A percentile compares a stretch with the other conserved stretches of the same genome.
These are phyloP conservation scores for Cercospora beticola DNA, from an alignment of 2,329 filamentous ascomycete genomes.

Conservation along the genomic window DNA sequence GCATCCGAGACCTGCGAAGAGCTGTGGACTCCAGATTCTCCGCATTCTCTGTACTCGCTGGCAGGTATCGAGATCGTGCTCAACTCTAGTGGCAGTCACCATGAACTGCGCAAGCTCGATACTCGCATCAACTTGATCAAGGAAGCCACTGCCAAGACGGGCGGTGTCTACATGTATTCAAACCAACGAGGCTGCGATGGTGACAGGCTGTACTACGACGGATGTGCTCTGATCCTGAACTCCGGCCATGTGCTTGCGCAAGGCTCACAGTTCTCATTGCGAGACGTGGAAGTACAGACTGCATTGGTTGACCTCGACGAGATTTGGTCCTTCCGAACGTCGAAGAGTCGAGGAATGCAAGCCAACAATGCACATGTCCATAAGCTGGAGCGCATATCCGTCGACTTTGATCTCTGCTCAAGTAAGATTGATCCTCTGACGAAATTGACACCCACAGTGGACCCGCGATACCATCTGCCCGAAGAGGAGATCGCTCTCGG, in stretches of 20 bases:
- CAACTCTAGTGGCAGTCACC: constrained; percentile 69
- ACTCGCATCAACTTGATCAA: constrained; percentile 62
- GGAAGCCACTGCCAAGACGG: constrained; percentile 63
- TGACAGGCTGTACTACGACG: constrained; percentile 62
- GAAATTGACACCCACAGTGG: constrained; percentile 46
- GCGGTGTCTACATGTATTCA: constrained; percentile 63
- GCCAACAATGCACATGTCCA: constrained; percentile 49
- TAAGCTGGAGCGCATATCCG: constrained; percentile 49
- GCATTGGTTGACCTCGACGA: constrained; percentile 65
- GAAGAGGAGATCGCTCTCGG: constrained; percentile 68
- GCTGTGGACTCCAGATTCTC: constrained; percentile 60
- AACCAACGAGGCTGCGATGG: constrained; percentile 61
- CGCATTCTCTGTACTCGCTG: constrained; percentile 61
- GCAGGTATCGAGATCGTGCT: constrained; percentile 62
- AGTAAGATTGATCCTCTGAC: constrained; percentile 30
- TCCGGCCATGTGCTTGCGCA: constrained; percentile 65
- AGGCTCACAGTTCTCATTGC: constrained; percentile 64
- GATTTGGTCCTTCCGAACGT: constrained; percentile 61
- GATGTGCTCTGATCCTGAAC: constrained; percentile 62
- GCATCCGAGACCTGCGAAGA: constrained; percentile 69
- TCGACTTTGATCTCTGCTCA: constrained; percentile 46
- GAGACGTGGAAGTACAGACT: constrained; percentile 56
- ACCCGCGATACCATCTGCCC: constrained; percentile 57
- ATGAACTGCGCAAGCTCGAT: constrained; percentile 66
- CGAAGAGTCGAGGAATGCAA: constrained; percentile 59